A percentile compares a stretch with the other conserved stretches of the same genome.
Evolutionary conservation across 2,329 filamentous ascomycete genomes (phyloP).

Genomic region (Neonectria coccinea): DNA sequence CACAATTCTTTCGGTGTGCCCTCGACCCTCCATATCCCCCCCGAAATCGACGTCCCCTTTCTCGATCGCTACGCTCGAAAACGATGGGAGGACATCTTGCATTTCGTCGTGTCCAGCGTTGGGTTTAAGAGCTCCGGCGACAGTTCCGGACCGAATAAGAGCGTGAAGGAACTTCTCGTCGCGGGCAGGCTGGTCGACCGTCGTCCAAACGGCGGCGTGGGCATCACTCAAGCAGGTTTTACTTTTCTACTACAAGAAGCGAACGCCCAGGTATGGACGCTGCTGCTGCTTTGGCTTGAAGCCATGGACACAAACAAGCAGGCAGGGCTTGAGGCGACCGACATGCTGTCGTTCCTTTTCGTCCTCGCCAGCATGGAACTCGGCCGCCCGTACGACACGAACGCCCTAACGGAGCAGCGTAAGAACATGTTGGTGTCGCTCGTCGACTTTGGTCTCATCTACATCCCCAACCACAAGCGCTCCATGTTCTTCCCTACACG

Average conservation of each 20-base stretch:
- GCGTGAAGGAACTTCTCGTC: slow-evolving; percentile 86
- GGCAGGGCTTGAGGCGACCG: slow-evolving; percentile 85
- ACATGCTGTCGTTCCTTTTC: slow-evolving; percentile 96
- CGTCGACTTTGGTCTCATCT: slow-evolving; percentile 92
- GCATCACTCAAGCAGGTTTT: slow-evolving; percentile 93
- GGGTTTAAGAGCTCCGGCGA: slow-evolving; percentile 63
- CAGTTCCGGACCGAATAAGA: slow-evolving; percentile 71
- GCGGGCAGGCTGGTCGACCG: slow-evolving; percentile 83
- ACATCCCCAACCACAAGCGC: slow-evolving; percentile 69
- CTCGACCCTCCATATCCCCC: slow-evolving; percentile 71
- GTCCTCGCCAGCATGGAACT: slow-evolving; percentile 93
- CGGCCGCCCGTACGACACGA: slow-evolving; percentile 89
- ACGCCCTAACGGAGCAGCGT: slow-evolving; percentile 83
- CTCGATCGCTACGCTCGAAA: slow-evolving; percentile 87
- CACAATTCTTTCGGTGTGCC: slow-evolving; percentile 93
- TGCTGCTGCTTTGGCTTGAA: slow-evolving; percentile 93
- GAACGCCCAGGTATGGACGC: slow-evolving; percentile 96
- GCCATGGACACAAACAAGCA: slow-evolving; percentile 71
- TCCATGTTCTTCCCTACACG: slow-evolving; percentile 88
- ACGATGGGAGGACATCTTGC: slow-evolving; percentile 96
- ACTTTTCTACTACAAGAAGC: slow-evolving; percentile 94
- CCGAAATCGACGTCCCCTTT: slow-evolving; percentile 75
- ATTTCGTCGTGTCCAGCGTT: slow-evolving; percentile 90
- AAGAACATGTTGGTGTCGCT: slow-evolving; percentile 91
- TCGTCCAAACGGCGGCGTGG: slow-evolving; percentile 71